phyloP scores from a whole-genome alignment of 1,284 basidiomycete species.

The Irpex sp. region DNA sequence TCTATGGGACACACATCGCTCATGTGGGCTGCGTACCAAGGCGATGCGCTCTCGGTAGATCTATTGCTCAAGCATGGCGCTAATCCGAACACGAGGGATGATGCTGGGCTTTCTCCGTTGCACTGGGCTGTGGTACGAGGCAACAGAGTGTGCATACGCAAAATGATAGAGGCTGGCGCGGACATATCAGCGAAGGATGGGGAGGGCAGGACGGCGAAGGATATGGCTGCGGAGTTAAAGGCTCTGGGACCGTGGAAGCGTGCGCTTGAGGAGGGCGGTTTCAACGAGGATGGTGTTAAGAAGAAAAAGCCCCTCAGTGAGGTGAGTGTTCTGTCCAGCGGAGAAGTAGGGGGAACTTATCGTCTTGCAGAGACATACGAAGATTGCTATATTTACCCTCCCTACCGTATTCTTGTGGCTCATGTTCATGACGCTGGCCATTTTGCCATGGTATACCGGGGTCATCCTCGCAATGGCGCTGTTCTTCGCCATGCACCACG shows the following conservation, averaged over 20 bases:
- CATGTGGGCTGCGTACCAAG: slow-evolving; percentile 99
- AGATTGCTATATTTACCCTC: slow-evolving; percentile 75
- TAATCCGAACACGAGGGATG: slow-evolving; percentile 72
- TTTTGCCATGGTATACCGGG: slow-evolving; percentile 89
- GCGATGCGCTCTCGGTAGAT: slow-evolving; percentile 93
- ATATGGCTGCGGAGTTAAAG: slow-evolving; percentile 95
- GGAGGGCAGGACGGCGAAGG: slow-evolving; percentile 85
- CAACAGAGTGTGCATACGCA: slow-evolving; percentile 81
- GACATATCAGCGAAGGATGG: slow-evolving; percentile 81
- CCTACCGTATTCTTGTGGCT: slow-evolving; percentile 79
- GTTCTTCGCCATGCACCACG: slow-evolving; percentile 92
- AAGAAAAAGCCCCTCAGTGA: slow-evolving; percentile 68
- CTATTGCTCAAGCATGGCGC: slow-evolving; percentile 88
- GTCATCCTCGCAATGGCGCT: slow-evolving; percentile 79
- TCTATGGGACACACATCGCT: slow-evolving; percentile 91
- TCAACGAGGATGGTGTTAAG: slow-evolving; percentile 74
- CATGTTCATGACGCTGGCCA: slow-evolving; percentile 79
- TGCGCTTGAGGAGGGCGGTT: slow-evolving; percentile 83
- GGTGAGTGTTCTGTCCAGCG: slow-evolving; percentile 33
- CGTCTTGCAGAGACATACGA: slow-evolving; percentile 64
- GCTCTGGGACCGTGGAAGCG: slow-evolving; percentile 84
- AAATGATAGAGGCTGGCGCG: slow-evolving; percentile 82
- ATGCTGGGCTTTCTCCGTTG: slow-evolving; percentile 83
- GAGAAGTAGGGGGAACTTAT: slow-evolving; percentile 9
- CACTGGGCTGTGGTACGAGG: slow-evolving; percentile 99